Percentiles rank a stretch among this genome's conserved stretches.
Conservation (phyloP, 2,329 filamentous ascomycete genomes). For the Fusarium brevicatenulatum region DNA sequence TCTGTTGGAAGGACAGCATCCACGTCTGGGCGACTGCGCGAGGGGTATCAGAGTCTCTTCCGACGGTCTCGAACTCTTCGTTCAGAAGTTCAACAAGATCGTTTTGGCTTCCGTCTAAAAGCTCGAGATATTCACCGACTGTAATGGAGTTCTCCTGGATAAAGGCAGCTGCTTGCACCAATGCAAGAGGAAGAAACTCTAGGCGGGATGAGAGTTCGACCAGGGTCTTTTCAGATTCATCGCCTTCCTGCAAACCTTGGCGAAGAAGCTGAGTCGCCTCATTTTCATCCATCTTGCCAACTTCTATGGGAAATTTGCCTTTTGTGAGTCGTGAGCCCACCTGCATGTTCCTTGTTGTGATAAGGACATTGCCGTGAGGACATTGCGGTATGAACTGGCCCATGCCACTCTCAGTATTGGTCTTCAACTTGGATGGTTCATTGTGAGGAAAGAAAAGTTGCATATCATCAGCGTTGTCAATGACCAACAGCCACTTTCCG, state of each 20-base stretch:
- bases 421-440: accelerated
- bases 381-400: conserved; percentile 43
- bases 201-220: conserved; percentile 40
- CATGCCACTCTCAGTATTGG: accelerated
- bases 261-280: conserved; percentile 44
- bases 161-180: conserved; percentile 50
- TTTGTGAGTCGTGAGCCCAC: conserved; percentile 39
- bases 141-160: conserved; percentile 46
- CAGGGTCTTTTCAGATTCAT: background rate
- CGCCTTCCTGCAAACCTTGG: conserved; percentile 11
- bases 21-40: conserved; percentile 47
- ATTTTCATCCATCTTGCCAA: conserved; percentile 43
- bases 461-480: conserved; percentile 38
- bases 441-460: conserved; percentile 20
- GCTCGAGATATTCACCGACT: conserved; percentile 42
- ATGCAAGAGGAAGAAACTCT: conserved; percentile 48
- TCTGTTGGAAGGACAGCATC: conserved; percentile 50
- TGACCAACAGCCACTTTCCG: conserved; percentile 29
- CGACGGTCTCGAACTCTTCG: conserved; percentile 46
- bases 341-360: conserved; percentile 51
- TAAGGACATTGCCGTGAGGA: conserved; percentile 44
- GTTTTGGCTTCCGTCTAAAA: conserved; percentile 31
- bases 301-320: conserved; percentile 38
- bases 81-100: conserved; percentile 39
- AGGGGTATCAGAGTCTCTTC: conserved; percentile 42